A percentile compares a stretch with the other conserved stretches of the same genome.
Evolutionary conservation across 2,329 filamentous ascomycete species (phyloP).

Genomic region (Sclerotinia nivalis): DNA sequence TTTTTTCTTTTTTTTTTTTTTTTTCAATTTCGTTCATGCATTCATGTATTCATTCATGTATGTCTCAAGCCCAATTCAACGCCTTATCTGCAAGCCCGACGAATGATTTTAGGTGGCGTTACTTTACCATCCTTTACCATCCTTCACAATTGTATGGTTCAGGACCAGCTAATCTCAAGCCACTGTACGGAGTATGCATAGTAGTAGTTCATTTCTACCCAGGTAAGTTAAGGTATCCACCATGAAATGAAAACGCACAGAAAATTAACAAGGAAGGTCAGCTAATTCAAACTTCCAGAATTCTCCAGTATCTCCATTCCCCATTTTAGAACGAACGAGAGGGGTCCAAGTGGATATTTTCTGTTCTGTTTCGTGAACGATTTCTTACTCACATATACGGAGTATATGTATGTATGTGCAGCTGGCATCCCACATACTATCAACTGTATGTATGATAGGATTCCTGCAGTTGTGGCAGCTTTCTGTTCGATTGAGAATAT

Average conservation of each 20-base stretch:
- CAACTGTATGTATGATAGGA: not conserved
- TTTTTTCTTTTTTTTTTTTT: no score
- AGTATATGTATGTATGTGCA: not conserved
- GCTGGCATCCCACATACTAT: not conserved
- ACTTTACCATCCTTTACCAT: not conserved
- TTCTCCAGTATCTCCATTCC: constrained; percentile 9
- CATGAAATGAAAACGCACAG: constrained; percentile 5
- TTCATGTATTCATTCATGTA: not conserved
- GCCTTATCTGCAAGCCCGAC: constrained; percentile 3
- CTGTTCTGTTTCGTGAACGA: not conserved
- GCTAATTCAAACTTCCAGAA: not conserved
- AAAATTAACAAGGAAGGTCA: not conserved
- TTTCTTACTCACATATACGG: not conserved
- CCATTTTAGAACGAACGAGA: constrained; percentile 1
- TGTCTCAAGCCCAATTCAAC: constrained; percentile 1
- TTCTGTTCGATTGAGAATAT: constrained; percentile 6
- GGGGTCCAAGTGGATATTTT: constrained; percentile 9
- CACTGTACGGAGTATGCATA: not conserved
- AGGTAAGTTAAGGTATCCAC: not conserved
- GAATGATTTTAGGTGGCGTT: not conserved
- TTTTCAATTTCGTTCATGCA: constrained; percentile 4
- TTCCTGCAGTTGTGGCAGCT: constrained; percentile 4
- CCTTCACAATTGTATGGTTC: constrained; percentile 1
- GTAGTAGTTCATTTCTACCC: not conserved
- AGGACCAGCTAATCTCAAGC: not conserved